Conservation (phyloP, 306 rosid genomes). For the Trifolium pratense region DNA sequence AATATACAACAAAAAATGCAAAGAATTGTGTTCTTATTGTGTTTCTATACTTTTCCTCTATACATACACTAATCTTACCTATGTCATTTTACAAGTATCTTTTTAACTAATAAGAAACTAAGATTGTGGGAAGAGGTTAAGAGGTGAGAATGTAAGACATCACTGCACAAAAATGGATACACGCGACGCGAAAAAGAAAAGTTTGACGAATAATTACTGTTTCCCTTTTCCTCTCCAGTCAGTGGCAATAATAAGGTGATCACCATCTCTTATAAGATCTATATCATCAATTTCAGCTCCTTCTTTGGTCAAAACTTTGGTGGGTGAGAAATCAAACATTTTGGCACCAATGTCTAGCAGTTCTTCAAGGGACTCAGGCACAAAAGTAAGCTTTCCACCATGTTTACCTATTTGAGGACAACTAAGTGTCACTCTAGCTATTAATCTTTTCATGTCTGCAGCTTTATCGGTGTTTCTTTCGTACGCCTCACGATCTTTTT, state of each 20-base stretch:
- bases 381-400: constrained; percentile 54
- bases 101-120: neutral
- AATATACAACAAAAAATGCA: neutral
- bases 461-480: neutral
- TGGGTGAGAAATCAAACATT: constrained; percentile 54
- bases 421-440: constrained; percentile 57
- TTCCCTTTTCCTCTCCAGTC: constrained; percentile 19
- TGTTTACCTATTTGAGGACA: constrained; percentile 60
- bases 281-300: constrained; percentile 72
- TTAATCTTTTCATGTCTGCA: constrained; percentile 13
- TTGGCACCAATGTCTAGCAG: constrained; percentile 61
- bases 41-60: neutral
- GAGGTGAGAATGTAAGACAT: neutral
- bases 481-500: constrained; percentile 18
- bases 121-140: neutral
- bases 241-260: constrained; percentile 56
- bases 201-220: constrained; percentile 6
- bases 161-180: constrained; percentile 6
- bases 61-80: neutral
- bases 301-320: constrained; percentile 55
- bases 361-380: constrained; percentile 60
- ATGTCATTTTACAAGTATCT: constrained; percentile 9
- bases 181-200: neutral
- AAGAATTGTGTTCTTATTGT: neutral
- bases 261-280: constrained; percentile 66